phyloP scores from a whole-genome alignment of 2,329 filamentous ascomycete genomes.

The Arthroderma sp. region DNA sequence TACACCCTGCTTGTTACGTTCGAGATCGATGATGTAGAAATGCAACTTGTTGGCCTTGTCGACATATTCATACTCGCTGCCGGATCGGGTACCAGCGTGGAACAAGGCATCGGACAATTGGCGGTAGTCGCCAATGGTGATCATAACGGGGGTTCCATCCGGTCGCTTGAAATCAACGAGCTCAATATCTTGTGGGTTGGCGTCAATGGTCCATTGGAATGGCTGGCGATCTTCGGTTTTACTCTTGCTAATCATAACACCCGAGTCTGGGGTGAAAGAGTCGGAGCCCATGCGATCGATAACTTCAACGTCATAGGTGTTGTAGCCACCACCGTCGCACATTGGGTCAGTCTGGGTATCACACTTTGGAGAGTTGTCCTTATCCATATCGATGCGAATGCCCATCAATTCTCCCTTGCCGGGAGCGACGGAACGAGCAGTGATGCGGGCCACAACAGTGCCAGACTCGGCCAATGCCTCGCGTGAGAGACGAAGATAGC shows the following conservation, averaged over 20 bases:
- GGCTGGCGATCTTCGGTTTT: slow-evolving; percentile 1
- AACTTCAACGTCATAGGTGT: slow-evolving; percentile 11
- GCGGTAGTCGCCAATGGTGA: slow-evolving; percentile 11
- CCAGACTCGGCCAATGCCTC: slow-evolving; percentile 9
- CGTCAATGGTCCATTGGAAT: slow-evolving; percentile 12
- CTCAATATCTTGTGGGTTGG: slow-evolving; percentile 11
- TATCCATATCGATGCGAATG: slow-evolving; percentile 10
- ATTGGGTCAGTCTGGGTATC: slow-evolving; percentile 7
- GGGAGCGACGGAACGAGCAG: slow-evolving; percentile 7
- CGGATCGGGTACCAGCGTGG: slow-evolving; percentile 12
- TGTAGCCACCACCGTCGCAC: slow-evolving; percentile 10
- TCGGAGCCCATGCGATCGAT: slow-evolving; percentile 12
- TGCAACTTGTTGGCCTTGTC: slow-evolving; percentile 11
- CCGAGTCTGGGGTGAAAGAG: slow-evolving; percentile 11
- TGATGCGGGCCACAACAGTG: slow-evolving; percentile 8
- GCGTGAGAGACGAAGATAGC: slow-evolving; percentile 7
- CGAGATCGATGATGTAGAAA: slow-evolving; percentile 10
- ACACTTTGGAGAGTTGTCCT: slow-evolving; percentile 7
- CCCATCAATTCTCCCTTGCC: slow-evolving; percentile 6
- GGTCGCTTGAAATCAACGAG: slow-evolving; percentile 10
- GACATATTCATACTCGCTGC: slow-evolving; percentile 11
- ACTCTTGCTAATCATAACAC: slow-evolving; percentile 12
- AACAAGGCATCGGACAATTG: slow-evolving; percentile 11
- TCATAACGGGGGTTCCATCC: slow-evolving; percentile 8
- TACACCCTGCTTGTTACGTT: slow-evolving; percentile 8